phyloP scores from a whole-genome alignment of 2,329 filamentous ascomycete genomes.

The Lecanosticta acicola region DNA sequence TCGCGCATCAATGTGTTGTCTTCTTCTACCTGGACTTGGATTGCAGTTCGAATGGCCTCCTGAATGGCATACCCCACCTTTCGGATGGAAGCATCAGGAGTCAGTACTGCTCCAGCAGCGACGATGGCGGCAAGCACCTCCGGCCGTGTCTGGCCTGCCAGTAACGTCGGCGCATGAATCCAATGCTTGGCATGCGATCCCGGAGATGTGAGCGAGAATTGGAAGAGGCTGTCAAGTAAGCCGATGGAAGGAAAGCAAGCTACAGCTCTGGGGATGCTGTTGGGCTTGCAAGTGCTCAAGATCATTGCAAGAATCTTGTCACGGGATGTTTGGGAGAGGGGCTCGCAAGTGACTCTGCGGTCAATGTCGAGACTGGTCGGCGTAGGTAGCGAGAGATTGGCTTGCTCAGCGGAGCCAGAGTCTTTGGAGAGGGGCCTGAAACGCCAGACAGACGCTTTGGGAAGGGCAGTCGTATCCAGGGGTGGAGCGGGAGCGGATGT shows the following conservation, averaged over 20 bases:
- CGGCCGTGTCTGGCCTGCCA: constrained; percentile 50
- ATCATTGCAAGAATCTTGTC: constrained; percentile 62
- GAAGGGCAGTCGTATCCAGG: constrained; percentile 33
- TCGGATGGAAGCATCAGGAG: constrained; percentile 53
- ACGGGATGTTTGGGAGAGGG: constrained; percentile 37
- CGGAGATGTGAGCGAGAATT: constrained; percentile 55
- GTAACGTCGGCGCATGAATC: constrained; percentile 58
- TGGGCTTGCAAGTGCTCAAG: constrained; percentile 51
- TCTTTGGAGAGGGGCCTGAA: constrained; percentile 38
- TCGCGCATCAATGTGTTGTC: constrained; percentile 49
- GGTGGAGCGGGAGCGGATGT: constrained; percentile 30
- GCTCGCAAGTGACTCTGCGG: constrained; percentile 39
- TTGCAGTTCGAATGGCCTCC: constrained; percentile 42
- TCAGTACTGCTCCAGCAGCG: constrained; percentile 56
- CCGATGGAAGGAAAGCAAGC: constrained; percentile 59
- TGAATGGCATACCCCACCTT: constrained; percentile 55
- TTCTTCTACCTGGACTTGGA: constrained; percentile 41
- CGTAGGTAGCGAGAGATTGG: constrained; percentile 38
- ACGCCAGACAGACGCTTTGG: constrained; percentile 42
- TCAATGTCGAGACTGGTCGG: constrained; percentile 36
- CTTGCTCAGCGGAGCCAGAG: constrained; percentile 32
- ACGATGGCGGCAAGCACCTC: constrained; percentile 57
- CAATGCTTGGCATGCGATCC: constrained; percentile 53
- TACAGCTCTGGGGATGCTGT: constrained; percentile 48
- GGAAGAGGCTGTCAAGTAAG: constrained; percentile 55